Percentiles rank a stretch among this genome's conserved stretches.
phyloP scores from a whole-genome alignment of 495 filamentous ascomycete species.

The Halenospora varia region DNA sequence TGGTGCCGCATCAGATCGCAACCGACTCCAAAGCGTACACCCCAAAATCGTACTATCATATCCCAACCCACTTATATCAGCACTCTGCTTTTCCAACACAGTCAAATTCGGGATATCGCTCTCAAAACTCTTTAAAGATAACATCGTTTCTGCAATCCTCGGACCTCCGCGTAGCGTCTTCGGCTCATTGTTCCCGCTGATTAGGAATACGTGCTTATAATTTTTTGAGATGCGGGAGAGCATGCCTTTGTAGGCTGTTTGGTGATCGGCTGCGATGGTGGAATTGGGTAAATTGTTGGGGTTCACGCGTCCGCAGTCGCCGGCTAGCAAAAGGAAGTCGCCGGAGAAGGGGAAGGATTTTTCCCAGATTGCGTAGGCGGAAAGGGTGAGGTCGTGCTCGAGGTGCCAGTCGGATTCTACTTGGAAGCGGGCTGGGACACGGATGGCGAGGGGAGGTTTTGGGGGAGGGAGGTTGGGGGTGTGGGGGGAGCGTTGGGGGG shows the following conservation, averaged over 20 bases:
- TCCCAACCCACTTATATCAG: slow-evolving; percentile 13
- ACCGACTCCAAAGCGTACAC: slow-evolving; percentile 13
- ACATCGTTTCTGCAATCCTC: slow-evolving; percentile 11
- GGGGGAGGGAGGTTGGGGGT: no score
- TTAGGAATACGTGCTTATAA: slow-evolving; percentile 12
- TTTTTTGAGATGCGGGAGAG: slow-evolving; percentile 11
- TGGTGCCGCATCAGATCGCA: slow-evolving; percentile 13
- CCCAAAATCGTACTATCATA: slow-evolving; percentile 13
- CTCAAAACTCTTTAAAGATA: slow-evolving; percentile 10
- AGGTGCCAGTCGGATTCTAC: no score
- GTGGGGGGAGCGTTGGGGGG: slow-evolving; percentile 9
- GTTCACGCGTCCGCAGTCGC: slow-evolving; percentile 12
- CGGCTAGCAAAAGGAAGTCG: no score
- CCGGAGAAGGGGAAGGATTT: slow-evolving; percentile 13
- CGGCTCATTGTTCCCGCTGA: slow-evolving; percentile 10
- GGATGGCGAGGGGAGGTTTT: slow-evolving; percentile 9
- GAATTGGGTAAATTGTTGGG: slow-evolving; percentile 14
- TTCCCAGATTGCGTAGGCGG: slow-evolving; percentile 10
- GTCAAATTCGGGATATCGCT: slow-evolving; percentile 10
- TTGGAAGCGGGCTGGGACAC: no score
- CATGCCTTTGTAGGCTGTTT: slow-evolving; percentile 13
- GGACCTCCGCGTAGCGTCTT: slow-evolving; percentile 8
- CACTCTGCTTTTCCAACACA: slow-evolving; percentile 12
- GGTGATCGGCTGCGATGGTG: slow-evolving; percentile 12
- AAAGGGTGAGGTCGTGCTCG: no score